Base-by-base conservation (phyloP, 176 grass and related monocot genomes). In the Aegilops longissima region DNA sequence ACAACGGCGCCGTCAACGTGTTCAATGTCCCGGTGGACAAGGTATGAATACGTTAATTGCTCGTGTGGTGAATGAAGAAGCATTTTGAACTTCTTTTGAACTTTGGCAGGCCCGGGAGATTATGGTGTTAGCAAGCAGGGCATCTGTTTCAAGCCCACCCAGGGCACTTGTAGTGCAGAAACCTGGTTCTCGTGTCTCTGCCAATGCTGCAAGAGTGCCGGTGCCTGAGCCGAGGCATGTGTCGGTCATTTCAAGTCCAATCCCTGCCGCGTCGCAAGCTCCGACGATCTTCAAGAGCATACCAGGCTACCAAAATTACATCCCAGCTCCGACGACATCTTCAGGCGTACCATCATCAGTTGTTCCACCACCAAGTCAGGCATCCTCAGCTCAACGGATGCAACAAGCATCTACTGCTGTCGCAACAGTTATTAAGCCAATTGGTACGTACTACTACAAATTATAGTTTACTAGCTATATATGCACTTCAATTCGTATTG, bases 1-100 rank as follows among this genome's bases (percentile, higher is more conserved):
- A 94, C 49, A 71, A 84, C 14, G 92, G 97, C 18, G 54, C 47
- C 4, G 94, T 99, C 68, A 96, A 91, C 80, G 91, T 95, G 9
- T 99, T 91, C 17, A 90, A 96, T 20, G 76, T 94, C 77, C 80
- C 92, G 1, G 58, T 91, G 24, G 94, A 94, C 9, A 96, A 94
- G 93, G 93, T 98, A 6, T 54, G 5, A 0, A 54, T 3, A 54
- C 51, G 39, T 40, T 9, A 40, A 44, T 49, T 49, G 12, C 45
- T 14, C 45, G 12, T 14, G 45, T 49, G 45, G 45, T 49, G 45
- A 14, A 49, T 49, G 45, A 49, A 14, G 45, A 49, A 49, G 12
- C 45, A 14, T 4, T 49, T 49, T 49, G 0, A 49, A 14, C 12
- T 14, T 49, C 12, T 45, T 45, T 12, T 45, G 3, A 45, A 45